Evolutionary conservation across 148 eudicot species (phyloP), one percentile per base, ranked within the genome.

Genomic region (Limonium bicolor): DNA sequence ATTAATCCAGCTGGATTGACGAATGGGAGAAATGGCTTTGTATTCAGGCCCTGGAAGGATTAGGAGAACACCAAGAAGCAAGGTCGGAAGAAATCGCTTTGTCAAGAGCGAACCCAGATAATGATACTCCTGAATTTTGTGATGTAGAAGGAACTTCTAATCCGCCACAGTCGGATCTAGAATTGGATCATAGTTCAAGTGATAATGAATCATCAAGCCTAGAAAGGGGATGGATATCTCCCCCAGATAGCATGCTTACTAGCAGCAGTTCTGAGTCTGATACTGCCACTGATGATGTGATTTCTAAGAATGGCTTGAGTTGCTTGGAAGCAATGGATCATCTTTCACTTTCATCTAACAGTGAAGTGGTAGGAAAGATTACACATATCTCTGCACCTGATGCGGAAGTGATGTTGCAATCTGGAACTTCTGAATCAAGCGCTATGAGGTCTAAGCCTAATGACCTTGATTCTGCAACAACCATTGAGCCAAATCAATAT

Each of bases 221-320:
- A 62, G 97, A 77, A 40, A 70, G 56, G 60, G 93, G 70, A 59
- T 77, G 94, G 94, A 55, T 84, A 38, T 84, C 97, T 70, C 93
- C 95, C 55, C 95, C 97, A 36, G 83, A 50, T 41, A 80, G 87
- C 67, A 70, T 84, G 38, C 51, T 56, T 39, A 70, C 73, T 61
- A 63, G 69, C 61, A 63, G 69, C 61, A 70, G 82, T 67, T 63
- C 84, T 48, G 84, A 46, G 27, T 65, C 62, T 44, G 77, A 48
- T 43, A 53, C 37, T 27, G 32, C 62, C 37, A 74, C 78, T 30
- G 67, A 67, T 40, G 77, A 76, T 48, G 53, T 62, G 41, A 62
- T 53, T 56, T 43, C 68, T 53, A 63, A 59, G 51, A 73, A 52
- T 61, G 56, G 67, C 52, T 60, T 69, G 42, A 71, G 40, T 68